Percentiles rank a stretch among this genome's conserved stretches.
phyloP scores from a whole-genome alignment of 2,329 filamentous ascomycete genomes.

The Cordyceps cicadae region DNA sequence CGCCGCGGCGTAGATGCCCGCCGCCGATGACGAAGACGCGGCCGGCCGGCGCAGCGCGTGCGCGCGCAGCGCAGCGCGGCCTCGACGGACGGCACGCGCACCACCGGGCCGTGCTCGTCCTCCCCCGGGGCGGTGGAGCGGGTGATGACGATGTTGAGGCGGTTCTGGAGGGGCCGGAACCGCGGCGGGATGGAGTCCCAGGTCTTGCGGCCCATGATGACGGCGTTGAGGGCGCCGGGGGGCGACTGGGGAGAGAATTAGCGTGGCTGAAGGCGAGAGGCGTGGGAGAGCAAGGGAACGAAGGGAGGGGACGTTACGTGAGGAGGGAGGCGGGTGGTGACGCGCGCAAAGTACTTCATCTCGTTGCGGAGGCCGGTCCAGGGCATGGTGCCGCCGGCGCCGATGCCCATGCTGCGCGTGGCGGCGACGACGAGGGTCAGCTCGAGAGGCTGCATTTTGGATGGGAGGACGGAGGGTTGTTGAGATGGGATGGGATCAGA shows the following conservation, averaged over 20 bases:
- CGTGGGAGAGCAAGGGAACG: too few species aligned
- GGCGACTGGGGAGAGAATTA: conserved; percentile 24
- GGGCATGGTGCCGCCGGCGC: conserved; percentile 66
- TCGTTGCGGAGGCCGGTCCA: conserved; percentile 86
- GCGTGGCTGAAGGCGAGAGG: too few species aligned
- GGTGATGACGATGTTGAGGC: conserved; percentile 77
- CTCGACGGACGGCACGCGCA: conserved; percentile 52
- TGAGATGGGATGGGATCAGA: background rate
- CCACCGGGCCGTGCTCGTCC: conserved; percentile 34
- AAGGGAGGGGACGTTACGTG: conserved; percentile 22
- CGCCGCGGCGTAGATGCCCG: conserved; percentile 69
- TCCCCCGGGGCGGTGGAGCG: conserved; percentile 32
- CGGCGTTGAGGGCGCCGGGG: conserved; percentile 51
- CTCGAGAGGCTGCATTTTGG: conserved; percentile 37
- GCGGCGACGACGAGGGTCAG: conserved; percentile 92
- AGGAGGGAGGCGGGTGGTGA: conserved; percentile 61
- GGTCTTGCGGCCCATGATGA: conserved; percentile 96
- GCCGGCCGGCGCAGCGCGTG: conserved; percentile 33
- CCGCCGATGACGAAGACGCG: conserved; percentile 85
- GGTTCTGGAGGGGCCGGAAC: conserved; percentile 70
- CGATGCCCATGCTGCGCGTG: conserved; percentile 85
- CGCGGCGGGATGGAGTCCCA: conserved; percentile 80
- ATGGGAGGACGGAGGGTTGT: background rate
- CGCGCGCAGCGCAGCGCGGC: conserved; percentile 44
- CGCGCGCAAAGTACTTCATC: conserved; percentile 90